Evolutionary conservation across 768 basidiomycete genomes (phyloP).

Genomic region (Clitopilus passeckerianus): DNA sequence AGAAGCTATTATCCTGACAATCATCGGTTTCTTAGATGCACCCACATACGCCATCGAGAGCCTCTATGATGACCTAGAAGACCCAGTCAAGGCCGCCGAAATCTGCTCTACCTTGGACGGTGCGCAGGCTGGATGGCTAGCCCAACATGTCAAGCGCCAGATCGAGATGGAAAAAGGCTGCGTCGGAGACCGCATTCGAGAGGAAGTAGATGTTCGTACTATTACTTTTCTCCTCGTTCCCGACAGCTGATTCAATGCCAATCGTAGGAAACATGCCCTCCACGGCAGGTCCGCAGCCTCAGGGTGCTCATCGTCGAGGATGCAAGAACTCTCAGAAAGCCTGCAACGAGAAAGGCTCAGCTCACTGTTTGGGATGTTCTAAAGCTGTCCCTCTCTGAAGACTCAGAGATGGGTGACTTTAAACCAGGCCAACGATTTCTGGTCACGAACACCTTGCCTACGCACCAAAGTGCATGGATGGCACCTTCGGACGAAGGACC

Average conservation of each 20-base stretch:
- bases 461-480: constrained; percentile 1
- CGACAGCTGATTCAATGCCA: background rate
- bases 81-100: constrained; percentile 36
- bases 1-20: constrained; percentile 2
- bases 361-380: constrained; percentile 83
- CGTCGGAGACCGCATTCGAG: constrained; percentile 57
- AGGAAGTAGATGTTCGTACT: constrained; percentile 62
- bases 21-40: constrained; percentile 20
- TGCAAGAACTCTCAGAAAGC: constrained; percentile 45
- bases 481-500: background rate
- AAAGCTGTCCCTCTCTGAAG: constrained; percentile 45
- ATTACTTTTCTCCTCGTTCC: background rate
- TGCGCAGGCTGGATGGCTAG: constrained; percentile 60
- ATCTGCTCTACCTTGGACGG: constrained; percentile 36
- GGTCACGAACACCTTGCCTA: constrained; percentile 67
- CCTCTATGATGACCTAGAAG: constrained; percentile 64
- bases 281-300: constrained; percentile 72
- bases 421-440: constrained; percentile 62
- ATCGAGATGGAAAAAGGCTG: constrained; percentile 44
- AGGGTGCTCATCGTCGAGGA: constrained; percentile 69
- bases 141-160: constrained; percentile 43
- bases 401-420: constrained; percentile 43
- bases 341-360: constrained; percentile 59
- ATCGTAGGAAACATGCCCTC: constrained; percentile 55
- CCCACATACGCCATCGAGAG: constrained; percentile 47